These are phyloP conservation scores for Botrytis elliptica DNA, from an alignment of 2,329 filamentous ascomycete genomes.

Conservation along the genomic window DNA sequence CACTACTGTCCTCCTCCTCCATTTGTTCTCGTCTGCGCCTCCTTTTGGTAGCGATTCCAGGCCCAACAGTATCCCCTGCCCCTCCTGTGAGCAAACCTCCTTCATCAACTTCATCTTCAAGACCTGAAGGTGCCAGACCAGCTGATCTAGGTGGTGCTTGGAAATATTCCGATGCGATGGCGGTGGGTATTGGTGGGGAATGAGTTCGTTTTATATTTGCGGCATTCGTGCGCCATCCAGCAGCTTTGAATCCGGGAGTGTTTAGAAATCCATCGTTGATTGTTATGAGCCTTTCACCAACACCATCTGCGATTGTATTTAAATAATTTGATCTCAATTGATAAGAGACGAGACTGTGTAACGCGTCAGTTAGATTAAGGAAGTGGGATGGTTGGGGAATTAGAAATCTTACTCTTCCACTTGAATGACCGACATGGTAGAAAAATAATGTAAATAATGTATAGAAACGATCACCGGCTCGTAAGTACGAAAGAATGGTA, in stretches of 20 bases:
- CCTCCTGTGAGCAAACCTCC: slow-evolving; percentile 67
- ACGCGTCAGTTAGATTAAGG: slow-evolving; percentile 13
- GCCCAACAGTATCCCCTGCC: slow-evolving; percentile 65
- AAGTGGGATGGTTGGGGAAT: neutral
- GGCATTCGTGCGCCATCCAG: slow-evolving; percentile 74
- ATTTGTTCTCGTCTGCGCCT: slow-evolving; percentile 68
- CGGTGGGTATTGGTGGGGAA: slow-evolving; percentile 81
- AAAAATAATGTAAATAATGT: neutral
- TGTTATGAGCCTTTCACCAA: slow-evolving; percentile 79
- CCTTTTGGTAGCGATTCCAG: slow-evolving; percentile 64
- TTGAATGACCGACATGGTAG: slow-evolving; percentile 41
- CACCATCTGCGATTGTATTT: slow-evolving; percentile 75
- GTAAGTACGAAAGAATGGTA: slow-evolving; percentile 5
- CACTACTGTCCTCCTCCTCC: slow-evolving; percentile 77
- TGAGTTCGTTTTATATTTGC: slow-evolving; percentile 79
- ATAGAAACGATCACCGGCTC: slow-evolving; percentile 3
- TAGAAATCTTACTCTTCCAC: slow-evolving; percentile 40
- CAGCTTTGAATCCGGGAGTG: slow-evolving; percentile 76
- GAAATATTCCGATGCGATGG: slow-evolving; percentile 80
- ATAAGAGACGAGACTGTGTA: slow-evolving; percentile 71
- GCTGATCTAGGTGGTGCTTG: slow-evolving; percentile 64
- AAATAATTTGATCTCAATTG: slow-evolving; percentile 80
- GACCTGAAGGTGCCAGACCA: slow-evolving; percentile 53
- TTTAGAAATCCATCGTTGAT: slow-evolving; percentile 78
- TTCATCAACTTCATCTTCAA: slow-evolving; percentile 66